phyloP scores from a whole-genome alignment of 352 stramenopile genomes.

The Phytopythium cucurbitacearum region DNA sequence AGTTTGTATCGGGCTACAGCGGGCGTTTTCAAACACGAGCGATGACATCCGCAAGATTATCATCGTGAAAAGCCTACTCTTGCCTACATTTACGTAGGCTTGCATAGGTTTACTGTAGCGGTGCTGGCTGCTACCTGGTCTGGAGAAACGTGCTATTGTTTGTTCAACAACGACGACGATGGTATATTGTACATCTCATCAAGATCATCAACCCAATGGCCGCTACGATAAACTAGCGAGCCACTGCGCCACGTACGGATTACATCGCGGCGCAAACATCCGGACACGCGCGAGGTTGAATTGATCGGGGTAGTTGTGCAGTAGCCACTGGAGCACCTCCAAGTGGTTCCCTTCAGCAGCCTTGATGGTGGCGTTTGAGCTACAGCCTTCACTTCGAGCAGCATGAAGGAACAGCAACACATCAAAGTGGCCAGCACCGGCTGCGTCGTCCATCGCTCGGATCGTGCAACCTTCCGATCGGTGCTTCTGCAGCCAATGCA shows the following conservation, averaged over 20 bases:
- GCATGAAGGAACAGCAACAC: constrained; percentile 7
- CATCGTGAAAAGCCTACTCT: no score
- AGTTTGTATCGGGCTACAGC: no score
- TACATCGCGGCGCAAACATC: neutral
- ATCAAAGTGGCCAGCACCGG: constrained; percentile 7
- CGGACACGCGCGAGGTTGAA: constrained; percentile 5
- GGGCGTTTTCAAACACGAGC: no score
- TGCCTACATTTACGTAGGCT: no score
- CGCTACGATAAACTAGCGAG: neutral
- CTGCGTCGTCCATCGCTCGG: constrained; percentile 19
- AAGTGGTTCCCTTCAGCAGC: constrained; percentile 7
- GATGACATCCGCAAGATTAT: no score
- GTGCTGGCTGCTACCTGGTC: no score
- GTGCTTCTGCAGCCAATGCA: constrained; percentile 8
- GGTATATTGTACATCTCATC: neutral
- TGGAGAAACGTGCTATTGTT: no score
- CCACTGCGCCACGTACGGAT: constrained; percentile 2
- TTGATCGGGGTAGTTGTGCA: neutral
- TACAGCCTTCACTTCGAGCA: constrained; percentile 8
- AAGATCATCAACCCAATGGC: no score
- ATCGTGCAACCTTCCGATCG: constrained; percentile 14
- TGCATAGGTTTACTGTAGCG: no score
- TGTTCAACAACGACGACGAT: neutral
- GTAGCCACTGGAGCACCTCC: constrained; percentile 12
- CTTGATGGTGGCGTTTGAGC: constrained; percentile 2